phyloP scores from a whole-genome alignment of 2,329 filamentous ascomycete species.

The Chaetomiaceae sp. region DNA sequence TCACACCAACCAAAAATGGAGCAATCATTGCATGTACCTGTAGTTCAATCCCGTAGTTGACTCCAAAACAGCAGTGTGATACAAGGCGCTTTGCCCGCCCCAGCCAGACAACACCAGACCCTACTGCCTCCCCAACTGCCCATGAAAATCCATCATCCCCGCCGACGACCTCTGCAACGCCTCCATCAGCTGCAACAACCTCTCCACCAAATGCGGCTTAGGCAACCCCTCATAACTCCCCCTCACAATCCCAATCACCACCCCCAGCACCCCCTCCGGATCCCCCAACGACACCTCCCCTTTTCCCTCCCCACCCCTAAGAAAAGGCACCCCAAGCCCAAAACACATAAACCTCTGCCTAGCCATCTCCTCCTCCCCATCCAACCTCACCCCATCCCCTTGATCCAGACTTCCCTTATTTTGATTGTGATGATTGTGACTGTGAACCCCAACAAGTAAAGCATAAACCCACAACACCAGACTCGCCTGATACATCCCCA shows the following conservation, averaged over 20 bases:
- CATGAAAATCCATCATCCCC: conserved; percentile 4
- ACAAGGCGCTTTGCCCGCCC: too few relatives aligned
- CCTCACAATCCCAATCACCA: neutral
- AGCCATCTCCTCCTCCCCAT: conserved; percentile 2
- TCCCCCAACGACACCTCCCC: neutral
- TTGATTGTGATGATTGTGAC: neutral
- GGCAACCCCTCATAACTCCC: neutral
- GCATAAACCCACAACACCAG: conserved; percentile 3
- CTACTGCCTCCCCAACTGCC: neutral
- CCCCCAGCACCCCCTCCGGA: neutral
- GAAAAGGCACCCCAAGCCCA: neutral
- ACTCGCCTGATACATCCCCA: neutral
- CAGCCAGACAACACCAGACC: neutral
- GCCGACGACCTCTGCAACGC: neutral
- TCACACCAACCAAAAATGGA: too few relatives aligned
- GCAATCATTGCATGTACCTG: too few relatives aligned
- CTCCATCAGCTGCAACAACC: conserved; percentile 1
- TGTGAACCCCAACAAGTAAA: neutral
- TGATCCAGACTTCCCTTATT: neutral
- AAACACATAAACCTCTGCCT: neutral
- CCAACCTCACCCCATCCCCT: neutral
- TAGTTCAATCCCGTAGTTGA: too few relatives aligned
- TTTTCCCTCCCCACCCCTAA: neutral
- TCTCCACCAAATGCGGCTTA: neutral
- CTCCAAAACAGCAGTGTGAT: too few relatives aligned